These are phyloP conservation scores for Dicorynia guianensis DNA, from an alignment of 306 rosid species.

Conservation along the genomic window DNA sequence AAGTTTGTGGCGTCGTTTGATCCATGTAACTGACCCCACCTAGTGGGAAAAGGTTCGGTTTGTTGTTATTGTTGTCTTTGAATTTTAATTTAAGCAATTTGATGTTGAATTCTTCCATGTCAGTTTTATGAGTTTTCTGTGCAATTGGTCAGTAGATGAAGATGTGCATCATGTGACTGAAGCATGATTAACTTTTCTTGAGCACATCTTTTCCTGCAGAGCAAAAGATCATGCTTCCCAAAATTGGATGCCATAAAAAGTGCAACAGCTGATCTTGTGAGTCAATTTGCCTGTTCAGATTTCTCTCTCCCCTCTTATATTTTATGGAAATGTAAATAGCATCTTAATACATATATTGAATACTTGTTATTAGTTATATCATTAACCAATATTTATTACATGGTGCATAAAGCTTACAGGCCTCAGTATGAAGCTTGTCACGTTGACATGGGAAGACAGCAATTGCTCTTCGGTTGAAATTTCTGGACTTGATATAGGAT, in stretches of 20 bases:
- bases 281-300: conserved; percentile 39
- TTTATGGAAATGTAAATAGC: conserved; percentile 17
- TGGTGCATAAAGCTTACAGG: conserved; percentile 77
- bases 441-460: conserved; percentile 66
- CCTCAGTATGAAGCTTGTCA: conserved; percentile 61
- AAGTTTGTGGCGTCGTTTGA: too few species aligned
- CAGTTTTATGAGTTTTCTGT: conserved; percentile 21
- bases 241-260: conserved; percentile 86
- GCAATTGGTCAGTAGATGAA: conserved; percentile 16
- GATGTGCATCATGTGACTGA: conserved; percentile 12
- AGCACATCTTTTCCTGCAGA: conserved; percentile 56
- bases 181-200: conserved; percentile 29
- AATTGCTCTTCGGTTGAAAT: conserved; percentile 81
- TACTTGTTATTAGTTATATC: conserved; percentile 1
- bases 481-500: conserved; percentile 96
- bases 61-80: too few species aligned
- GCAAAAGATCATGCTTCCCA: conserved; percentile 85
- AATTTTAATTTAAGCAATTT: conserved; percentile 27
- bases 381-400: conserved; percentile 44
- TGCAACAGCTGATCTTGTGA: conserved; percentile 91
- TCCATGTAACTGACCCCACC: too few species aligned
- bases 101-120: conserved; percentile 21
- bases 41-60: too few species aligned
- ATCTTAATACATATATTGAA: not conserved
- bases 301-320: conserved; percentile 11